Base-by-base conservation (phyloP, 2,329 filamentous ascomycete genomes). In the Fusarium anthophilum region DNA sequence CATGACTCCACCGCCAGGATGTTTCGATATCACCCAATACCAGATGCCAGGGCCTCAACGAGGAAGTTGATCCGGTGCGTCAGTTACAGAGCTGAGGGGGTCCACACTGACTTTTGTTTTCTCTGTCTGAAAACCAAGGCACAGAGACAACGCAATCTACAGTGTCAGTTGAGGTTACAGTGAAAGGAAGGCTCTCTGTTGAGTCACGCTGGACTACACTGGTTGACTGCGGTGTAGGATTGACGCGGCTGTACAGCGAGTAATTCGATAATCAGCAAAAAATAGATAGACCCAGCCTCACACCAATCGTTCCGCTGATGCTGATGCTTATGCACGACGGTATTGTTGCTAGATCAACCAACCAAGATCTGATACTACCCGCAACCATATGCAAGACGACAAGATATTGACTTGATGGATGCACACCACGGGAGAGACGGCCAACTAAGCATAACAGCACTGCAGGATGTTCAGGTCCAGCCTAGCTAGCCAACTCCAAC, bases 41-140 rank as follows among this genome's bases (percentile, higher is more conserved):
- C 35, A 39, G 65, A 70, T 54, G 28, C 39, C 44, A 60, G 70
- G 70, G 60, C 70, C 70, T 73, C 66, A 66, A 73, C 58, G 57
- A 73, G 70, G 70, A 73, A 73, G 61, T 73, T 73, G 66, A 66
- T 55, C 70, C 70, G 70, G 70, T 66, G 66, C 54, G 41, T 72
- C 70, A 70, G 70, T 60, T 73, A 70, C 70, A 73, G 67, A 70
- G 66, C 54, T 32, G 32, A 32, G 24, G 22, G 66, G 41, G 17
- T 45, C 67, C 68, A 70, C 68, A 55, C 10, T 60, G n/a, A 53
- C 28, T 44, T 47, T 32, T 54, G 35, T 48, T 50, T 47, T 62
- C 28, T 41, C 48, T 41, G 51, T 32, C 44, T 50, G 30, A 39
- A 65, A 71, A 71, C 57, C 69, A 71, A 63, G 69, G 69, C 66